Evolutionary conservation across 306 rosid species (phyloP), one percentile per base, ranked within the genome.

Genomic region (Sechiopsis laciniata): DNA sequence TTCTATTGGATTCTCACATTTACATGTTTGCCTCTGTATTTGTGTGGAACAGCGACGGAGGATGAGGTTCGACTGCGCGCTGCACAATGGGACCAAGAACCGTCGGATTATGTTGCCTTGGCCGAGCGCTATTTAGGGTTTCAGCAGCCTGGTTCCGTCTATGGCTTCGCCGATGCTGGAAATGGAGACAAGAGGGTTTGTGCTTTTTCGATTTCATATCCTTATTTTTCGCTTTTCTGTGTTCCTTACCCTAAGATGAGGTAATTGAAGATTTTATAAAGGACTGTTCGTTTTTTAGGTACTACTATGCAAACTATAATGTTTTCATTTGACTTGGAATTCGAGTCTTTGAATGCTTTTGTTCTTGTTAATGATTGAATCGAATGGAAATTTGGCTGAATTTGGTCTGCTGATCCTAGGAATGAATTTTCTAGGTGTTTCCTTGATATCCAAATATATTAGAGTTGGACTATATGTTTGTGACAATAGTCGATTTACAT

Each of bases 31-130:
- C 2, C 14, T 40, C 8, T 42, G 16, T 54, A 71, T 48, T 75
- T 48, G 8, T 19, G 54, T 48, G 40, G 51, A 21, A 60, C 77
- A 85, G 95, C 90, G 13, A 78, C 89, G 57, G 89, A 86, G 75
- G 95, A 90, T 22, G 89, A 88, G 24, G 92, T 90, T 48, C 81
- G 78, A 10, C 86, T 77, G 59, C 92, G 96, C 11, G 96, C 96
- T n/a, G 80, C 84, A 60, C 96, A 87, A 81, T 94, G 98, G 96
- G 98, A 94, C 82, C 97, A 87, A 62, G 89, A 88, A 10, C 86
- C 84, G 19, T 46, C 84, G 0, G 91, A 87, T 74, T 94, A 87
- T 65, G 75, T 90, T 73, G 55, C 71, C 2, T 46, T 90, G 80
- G 87, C 95, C 54, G 97, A 90, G 71, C 84, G 78, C 21, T 87